A percentile compares a stretch with the other conserved stretches of the same genome.
Conservation (phyloP, 345 rosid genomes). For the Lepidium didymum region DNA sequence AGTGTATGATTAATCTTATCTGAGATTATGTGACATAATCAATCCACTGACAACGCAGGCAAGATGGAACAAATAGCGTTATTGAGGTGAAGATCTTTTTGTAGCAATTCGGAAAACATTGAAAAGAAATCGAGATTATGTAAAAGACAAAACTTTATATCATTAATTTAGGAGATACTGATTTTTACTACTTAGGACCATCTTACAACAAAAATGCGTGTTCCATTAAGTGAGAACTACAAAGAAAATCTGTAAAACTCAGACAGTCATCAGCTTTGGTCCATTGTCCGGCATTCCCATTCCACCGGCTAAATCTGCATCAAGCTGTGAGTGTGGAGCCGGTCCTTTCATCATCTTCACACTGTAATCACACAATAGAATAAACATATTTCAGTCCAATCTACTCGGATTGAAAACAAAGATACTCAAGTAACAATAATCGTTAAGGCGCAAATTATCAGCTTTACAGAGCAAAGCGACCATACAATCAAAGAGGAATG, state of each 20-base stretch:
- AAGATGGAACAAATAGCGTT: background rate
- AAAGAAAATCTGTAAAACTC: background rate
- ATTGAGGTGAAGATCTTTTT: background rate
- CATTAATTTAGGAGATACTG: background rate
- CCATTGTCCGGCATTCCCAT: constrained; percentile 98
- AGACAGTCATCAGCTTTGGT: constrained; percentile 43
- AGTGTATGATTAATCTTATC: too few relatives aligned
- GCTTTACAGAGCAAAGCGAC: background rate
- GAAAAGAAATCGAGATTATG: background rate
- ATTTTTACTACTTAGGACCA: background rate
- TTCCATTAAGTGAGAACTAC: background rate
- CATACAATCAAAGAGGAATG: background rate
- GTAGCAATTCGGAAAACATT: background rate
- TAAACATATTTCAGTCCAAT: background rate
- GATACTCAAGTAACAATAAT: background rate
- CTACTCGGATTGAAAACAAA: background rate
- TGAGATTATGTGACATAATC: too few relatives aligned
- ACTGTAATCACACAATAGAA: constrained; percentile 32
- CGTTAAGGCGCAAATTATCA: background rate
- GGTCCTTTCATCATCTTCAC: constrained; percentile 68
- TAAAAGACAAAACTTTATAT: background rate
- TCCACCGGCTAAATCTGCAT: constrained; percentile 90
- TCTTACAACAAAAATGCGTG: background rate
- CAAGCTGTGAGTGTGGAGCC: constrained; percentile 88
- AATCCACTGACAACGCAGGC: background rate